phyloP scores from a whole-genome alignment of 2,329 filamentous ascomycete genomes.

The Blumeria hordei region DNA sequence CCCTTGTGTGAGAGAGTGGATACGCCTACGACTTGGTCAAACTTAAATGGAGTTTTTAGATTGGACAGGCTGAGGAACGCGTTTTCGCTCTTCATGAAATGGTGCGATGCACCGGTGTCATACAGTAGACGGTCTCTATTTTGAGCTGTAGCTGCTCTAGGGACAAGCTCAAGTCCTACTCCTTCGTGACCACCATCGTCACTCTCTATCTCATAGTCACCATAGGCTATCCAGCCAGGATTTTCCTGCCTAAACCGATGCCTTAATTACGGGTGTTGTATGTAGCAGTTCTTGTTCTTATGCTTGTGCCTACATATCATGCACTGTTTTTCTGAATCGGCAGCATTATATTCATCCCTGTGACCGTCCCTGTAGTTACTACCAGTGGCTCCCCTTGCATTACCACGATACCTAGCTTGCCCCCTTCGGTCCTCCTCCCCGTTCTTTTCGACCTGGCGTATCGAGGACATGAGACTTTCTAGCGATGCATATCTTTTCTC shows the following conservation, averaged over 20 bases:
- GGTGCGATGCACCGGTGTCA: not conserved
- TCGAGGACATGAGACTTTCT: not conserved
- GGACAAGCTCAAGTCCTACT: not conserved
- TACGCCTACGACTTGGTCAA: not conserved
- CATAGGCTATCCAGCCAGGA: not conserved
- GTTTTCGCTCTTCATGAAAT: not conserved
- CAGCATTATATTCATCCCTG: not conserved
- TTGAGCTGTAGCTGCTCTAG: not conserved
- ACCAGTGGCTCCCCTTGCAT: not conserved
- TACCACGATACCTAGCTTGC: not conserved
- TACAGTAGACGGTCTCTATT: not conserved
- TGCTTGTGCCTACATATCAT: not conserved
- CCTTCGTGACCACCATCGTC: not conserved
- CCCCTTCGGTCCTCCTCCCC: not conserved
- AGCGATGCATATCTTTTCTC: not conserved
- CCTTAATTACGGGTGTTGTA: not conserved
- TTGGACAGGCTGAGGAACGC: not conserved
- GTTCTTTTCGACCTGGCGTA: not conserved
- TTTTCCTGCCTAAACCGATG: not conserved
- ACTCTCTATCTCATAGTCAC: not conserved
- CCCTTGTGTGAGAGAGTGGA: not conserved
- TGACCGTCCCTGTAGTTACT: not conserved
- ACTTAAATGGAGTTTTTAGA: not conserved
- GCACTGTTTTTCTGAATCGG: not conserved
- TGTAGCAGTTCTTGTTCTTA: not conserved